phyloP scores from a whole-genome alignment of 805 yeast genomes.

The Saccharomycopsis javanensis region DNA sequence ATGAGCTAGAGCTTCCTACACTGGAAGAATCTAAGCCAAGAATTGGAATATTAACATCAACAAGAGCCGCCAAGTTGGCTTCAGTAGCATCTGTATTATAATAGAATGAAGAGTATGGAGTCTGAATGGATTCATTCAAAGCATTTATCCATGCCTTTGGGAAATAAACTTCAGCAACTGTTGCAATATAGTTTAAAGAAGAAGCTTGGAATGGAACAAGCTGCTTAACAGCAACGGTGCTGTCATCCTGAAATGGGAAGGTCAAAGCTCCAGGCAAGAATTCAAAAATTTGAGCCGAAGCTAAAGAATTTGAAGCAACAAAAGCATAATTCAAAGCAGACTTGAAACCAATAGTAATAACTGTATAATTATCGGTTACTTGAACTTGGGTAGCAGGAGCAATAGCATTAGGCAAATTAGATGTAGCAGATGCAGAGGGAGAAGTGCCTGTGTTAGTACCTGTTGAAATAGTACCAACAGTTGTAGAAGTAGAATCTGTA shows the following conservation, averaged over 20 bases:
- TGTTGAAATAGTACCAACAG: not conserved
- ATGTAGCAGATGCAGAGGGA: constrained; percentile 6
- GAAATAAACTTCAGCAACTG: constrained; percentile 82
- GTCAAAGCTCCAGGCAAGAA: constrained; percentile 71
- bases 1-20: constrained; percentile 18
- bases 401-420: constrained; percentile 16
- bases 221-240: constrained; percentile 38
- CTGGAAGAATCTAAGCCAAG: constrained; percentile 30
- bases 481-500: constrained; percentile 3
- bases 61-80: constrained; percentile 50
- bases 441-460: constrained; percentile 22
- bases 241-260: constrained; percentile 40
- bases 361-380: constrained; percentile 33
- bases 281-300: constrained; percentile 78
- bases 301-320: constrained; percentile 58
- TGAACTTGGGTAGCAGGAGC: constrained; percentile 14
- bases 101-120: constrained; percentile 51
- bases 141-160: constrained; percentile 42
- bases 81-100: constrained; percentile 46
- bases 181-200: constrained; percentile 53
- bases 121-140: constrained; percentile 41
- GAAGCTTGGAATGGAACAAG: constrained; percentile 65
- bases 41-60: constrained; percentile 62
- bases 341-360: constrained; percentile 71
- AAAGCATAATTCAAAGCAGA: constrained; percentile 74